Percentiles rank a stretch among this genome's conserved stretches.
These are phyloP conservation scores for Sutorius australiensis DNA, from an alignment of 768 basidiomycete species.

Conservation along the genomic window DNA sequence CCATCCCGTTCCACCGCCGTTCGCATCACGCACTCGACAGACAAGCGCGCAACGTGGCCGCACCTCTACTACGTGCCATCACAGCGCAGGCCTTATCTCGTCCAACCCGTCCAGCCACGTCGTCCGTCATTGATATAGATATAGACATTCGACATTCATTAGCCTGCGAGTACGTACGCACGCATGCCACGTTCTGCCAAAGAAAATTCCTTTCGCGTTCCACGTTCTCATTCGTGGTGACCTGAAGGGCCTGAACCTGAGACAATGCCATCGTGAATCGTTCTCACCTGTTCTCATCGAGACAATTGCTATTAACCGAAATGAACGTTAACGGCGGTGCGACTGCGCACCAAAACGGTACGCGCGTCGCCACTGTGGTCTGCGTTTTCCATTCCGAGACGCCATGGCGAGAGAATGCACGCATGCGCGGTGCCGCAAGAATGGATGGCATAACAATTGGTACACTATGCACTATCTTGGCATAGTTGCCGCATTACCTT, in stretches of 20 bases:
- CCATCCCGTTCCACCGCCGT: not conserved
- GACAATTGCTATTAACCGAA: not conserved
- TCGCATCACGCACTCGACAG: not conserved
- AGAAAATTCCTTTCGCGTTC: not conserved
- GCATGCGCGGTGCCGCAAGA: slow-evolving; percentile 1
- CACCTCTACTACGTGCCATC: not conserved
- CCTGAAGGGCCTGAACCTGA: not conserved
- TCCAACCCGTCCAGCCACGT: not conserved
- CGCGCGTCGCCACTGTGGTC: not conserved
- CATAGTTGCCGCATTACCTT: not conserved
- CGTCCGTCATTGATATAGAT: no score
- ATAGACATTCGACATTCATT: no score
- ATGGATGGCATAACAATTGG: not conserved
- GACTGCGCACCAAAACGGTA: not conserved
- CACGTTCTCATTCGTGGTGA: not conserved
- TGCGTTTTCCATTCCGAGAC: not conserved
- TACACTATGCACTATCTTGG: not conserved
- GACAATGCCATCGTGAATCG: not conserved
- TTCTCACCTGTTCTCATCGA: not conserved
- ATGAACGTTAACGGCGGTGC: not conserved
- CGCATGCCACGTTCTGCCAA: not conserved
- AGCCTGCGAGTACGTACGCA: not conserved
- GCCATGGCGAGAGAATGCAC: not conserved
- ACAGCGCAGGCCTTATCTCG: not conserved
- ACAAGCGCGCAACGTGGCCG: not conserved